Percentiles rank a stretch among this genome's conserved stretches.
These are phyloP conservation scores for Fraxinus pennsylvanica DNA, from an alignment of 257 asterid genomes.

Conservation along the genomic window DNA sequence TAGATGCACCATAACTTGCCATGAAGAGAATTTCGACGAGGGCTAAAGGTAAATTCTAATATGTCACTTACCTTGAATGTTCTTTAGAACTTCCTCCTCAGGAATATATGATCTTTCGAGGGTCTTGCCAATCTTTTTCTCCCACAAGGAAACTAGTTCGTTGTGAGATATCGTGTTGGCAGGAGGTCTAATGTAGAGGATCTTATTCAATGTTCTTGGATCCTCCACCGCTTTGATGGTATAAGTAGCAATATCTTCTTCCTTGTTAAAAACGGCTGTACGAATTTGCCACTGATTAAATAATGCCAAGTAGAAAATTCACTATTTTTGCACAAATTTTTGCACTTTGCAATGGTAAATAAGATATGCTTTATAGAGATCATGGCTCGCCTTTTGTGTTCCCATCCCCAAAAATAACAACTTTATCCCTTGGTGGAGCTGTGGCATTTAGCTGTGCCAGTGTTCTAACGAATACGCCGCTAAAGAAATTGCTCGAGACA, in stretches of 20 bases:
- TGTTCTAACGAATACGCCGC: constrained; percentile 35
- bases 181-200: constrained; percentile 52
- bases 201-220: constrained; percentile 51
- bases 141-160: constrained; percentile 56
- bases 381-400: constrained; percentile 41
- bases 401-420: constrained; percentile 54
- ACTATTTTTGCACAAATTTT: neutral
- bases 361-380: neutral
- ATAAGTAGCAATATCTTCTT: constrained; percentile 53
- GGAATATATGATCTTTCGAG: constrained; percentile 43
- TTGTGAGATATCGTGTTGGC: constrained; percentile 50
- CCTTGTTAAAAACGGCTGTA: constrained; percentile 49
- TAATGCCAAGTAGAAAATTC: neutral
- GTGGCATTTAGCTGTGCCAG: constrained; percentile 47
- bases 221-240: constrained; percentile 60
- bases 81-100: constrained; percentile 47
- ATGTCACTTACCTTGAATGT: constrained; percentile 44
- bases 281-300: neutral
- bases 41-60: neutral
- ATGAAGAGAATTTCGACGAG: neutral
- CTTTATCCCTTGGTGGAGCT: constrained; percentile 53
- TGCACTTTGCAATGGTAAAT: neutral
- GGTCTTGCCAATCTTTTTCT: constrained; percentile 49
- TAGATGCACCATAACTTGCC: neutral
- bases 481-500: constrained; percentile 47